These are phyloP conservation scores for Apiotrichum siamense DNA, from an alignment of 1,284 basidiomycete genomes.

Conservation along the genomic window DNA sequence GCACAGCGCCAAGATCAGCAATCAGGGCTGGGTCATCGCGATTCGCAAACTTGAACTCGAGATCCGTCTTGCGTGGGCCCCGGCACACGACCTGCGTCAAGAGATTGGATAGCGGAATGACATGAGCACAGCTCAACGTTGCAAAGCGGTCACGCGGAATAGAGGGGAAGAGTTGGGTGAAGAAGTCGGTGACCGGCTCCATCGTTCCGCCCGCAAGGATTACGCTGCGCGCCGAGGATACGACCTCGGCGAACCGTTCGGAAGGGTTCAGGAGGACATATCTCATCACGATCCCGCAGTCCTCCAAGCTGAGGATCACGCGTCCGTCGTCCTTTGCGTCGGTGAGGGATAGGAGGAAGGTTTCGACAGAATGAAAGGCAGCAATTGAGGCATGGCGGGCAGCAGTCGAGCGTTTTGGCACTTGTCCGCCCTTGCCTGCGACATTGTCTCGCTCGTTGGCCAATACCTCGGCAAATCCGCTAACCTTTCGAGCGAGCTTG, in stretches of 20 bases:
- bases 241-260: constrained; percentile 74
- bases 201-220: constrained; percentile 94
- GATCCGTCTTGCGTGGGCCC: constrained; percentile 67
- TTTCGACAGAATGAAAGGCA: constrained; percentile 75
- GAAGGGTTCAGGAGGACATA: constrained; percentile 94
- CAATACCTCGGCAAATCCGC: constrained; percentile 69
- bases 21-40: constrained; percentile 65
- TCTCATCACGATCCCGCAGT: constrained; percentile 55
- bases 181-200: constrained; percentile 91
- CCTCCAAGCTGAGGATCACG: constrained; percentile 43
- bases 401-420: constrained; percentile 4
- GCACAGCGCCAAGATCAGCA: constrained; percentile 72
- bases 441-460: constrained; percentile 20
- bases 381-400: constrained; percentile 54
- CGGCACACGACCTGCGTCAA: constrained; percentile 68
- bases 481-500: constrained; percentile 67
- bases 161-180: constrained; percentile 71
- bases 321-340: constrained; percentile 70
- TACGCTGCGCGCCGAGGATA: constrained; percentile 71
- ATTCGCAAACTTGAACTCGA: constrained; percentile 78
- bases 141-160: constrained; percentile 60
- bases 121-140: constrained; percentile 86
- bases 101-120: constrained; percentile 76
- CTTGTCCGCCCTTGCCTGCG: not conserved
- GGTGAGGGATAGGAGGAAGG: constrained; percentile 75